Conservation (phyloP, 73 alveolate species). For the Paramecium biaurelia region DNA sequence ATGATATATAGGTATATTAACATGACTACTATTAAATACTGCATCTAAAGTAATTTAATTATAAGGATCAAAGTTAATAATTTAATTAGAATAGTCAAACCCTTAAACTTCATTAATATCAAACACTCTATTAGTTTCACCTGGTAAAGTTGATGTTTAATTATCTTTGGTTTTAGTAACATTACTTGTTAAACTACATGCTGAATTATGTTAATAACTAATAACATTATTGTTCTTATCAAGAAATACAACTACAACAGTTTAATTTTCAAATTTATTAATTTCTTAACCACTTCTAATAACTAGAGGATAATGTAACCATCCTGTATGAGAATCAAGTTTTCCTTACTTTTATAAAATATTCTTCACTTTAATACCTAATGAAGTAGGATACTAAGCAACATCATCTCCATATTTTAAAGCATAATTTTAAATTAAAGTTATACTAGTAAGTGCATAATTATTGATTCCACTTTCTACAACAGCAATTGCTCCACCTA, state of each 20-base stretch:
- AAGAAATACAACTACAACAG: background rate
- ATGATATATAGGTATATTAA: background rate
- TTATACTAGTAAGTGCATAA: background rate
- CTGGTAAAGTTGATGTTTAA: background rate
- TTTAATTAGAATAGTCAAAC: background rate
- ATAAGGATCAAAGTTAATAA: background rate
- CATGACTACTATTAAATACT: background rate
- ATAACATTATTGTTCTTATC: background rate
- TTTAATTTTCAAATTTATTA: background rate
- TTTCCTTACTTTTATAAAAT: background rate
- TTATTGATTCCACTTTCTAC: background rate
- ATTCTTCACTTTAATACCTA: background rate
- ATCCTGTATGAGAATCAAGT: background rate
- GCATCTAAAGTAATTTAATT: background rate
- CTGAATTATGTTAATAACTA: background rate
- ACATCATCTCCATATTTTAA: background rate
- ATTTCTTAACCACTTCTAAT: background rate
- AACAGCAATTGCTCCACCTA: constrained; percentile 53
- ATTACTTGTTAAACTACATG: background rate
- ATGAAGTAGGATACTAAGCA: constrained; percentile 37
- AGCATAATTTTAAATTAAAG: background rate
- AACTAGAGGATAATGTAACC: background rate
- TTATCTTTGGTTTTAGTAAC: background rate
- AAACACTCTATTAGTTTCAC: background rate
- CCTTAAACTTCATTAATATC: background rate